A percentile compares a stretch with the other conserved stretches of the same genome.
phyloP scores from a whole-genome alignment of 208 protist species.

The Acanthamoeba lugdunensis region DNA sequence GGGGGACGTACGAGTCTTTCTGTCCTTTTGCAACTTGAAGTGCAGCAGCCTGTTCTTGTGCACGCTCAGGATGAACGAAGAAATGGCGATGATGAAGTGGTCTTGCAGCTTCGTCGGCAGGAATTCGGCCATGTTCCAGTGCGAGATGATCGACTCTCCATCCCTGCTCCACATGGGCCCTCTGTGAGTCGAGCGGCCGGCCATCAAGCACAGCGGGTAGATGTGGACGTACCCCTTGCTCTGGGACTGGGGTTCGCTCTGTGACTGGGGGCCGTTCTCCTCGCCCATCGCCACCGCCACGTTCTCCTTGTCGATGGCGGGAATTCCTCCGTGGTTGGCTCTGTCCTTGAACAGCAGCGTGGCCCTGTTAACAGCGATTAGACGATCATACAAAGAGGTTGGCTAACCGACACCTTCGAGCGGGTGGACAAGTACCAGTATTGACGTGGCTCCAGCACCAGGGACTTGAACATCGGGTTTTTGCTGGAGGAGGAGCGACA shows the following conservation, averaged over 20 bases:
- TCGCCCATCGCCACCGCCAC: background rate
- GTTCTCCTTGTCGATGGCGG: slow-evolving; percentile 52
- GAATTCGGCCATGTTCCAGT: slow-evolving; percentile 73
- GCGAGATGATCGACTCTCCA: slow-evolving; percentile 51
- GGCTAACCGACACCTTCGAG: background rate
- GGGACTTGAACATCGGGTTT: slow-evolving; percentile 51
- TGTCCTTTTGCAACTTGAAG: slow-evolving; percentile 41
- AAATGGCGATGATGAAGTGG: slow-evolving; percentile 68
- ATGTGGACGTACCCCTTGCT: slow-evolving; percentile 46
- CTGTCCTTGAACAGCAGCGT: slow-evolving; percentile 81
- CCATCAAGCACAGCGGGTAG: background rate
- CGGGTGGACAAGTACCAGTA: slow-evolving; percentile 71
- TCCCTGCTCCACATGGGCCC: background rate
- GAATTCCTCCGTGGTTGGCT: slow-evolving; percentile 78
- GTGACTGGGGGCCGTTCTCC: background rate
- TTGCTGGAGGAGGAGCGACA: background rate
- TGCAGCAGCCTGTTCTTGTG: slow-evolving; percentile 42
- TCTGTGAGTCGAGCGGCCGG: too few relatives aligned
- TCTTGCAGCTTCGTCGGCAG: slow-evolving; percentile 62
- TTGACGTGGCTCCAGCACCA: slow-evolving; percentile 69
- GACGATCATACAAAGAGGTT: background rate
- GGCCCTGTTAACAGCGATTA: background rate
- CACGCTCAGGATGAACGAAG: slow-evolving; percentile 8
- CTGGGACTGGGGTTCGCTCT: background rate
- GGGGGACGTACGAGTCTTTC: slow-evolving; percentile 29